Base-by-base conservation (phyloP, 495 filamentous ascomycete genomes). In the Pyronema omphalodes region DNA sequence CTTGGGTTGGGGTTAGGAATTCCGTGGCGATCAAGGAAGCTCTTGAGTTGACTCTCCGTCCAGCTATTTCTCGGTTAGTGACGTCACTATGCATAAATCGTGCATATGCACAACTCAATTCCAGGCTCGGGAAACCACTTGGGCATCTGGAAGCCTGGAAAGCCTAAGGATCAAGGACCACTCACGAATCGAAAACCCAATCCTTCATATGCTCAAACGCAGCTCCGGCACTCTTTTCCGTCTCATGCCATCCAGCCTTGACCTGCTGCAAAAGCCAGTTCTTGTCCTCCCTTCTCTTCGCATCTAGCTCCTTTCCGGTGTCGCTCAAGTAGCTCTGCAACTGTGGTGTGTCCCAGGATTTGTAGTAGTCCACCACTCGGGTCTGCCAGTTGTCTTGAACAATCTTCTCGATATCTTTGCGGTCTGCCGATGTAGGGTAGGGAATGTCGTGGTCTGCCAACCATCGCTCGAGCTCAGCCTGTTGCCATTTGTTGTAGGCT, bases 401-500 rank as follows among this genome's bases (percentile, higher is more conserved):
- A 11, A 87, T 69, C 58, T 78, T 82, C 67, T 91, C 83, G 7
- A 93, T 80, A 51, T 88, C 81, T 57, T 82, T 86, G 61, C 86
- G 84, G 64, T 91, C 86, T n/a, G 86, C 81, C 12, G 84, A 80
- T 5, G 76, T 79, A 23, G 86, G 82, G 61, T 88, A 87, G 7
- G 88, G 86, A 54, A 98, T 76, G 67, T 93, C 77, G 70, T 98
- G 79, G 61, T 98, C 91, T 19, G 84, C 84, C 55, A 98, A 82
- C 91, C 91, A 98, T 62, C 91, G 76, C 72, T 98, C 89, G 9
- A 98, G 77, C 73, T 98, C 91, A 6, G 86, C 94, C 71, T 95
- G 81, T 66, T 96, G 89, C 91, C 91, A 98, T 67, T 89, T 95
- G 72, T 95, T 94, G 76, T 96, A 98, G 6, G 81, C 91, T 94